A percentile compares a stretch with the other conserved stretches of the same genome.
These are phyloP conservation scores for Candida sanyaensis DNA, from an alignment of 1,139 yeast genomes.

Conservation along the genomic window DNA sequence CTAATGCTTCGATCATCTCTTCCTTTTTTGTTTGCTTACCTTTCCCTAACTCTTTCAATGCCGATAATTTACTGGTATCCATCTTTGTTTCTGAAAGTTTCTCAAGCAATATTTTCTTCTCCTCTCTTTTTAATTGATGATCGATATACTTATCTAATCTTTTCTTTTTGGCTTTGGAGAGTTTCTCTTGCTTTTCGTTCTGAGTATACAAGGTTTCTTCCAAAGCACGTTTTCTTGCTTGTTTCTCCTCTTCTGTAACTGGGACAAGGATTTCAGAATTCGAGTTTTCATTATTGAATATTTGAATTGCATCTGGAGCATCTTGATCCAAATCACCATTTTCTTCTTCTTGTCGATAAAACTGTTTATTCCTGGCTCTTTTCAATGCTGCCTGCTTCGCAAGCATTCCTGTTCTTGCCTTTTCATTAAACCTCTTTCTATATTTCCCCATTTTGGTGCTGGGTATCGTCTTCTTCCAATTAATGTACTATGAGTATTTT, in stretches of 20 bases:
- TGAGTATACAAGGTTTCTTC: slow-evolving; percentile 55
- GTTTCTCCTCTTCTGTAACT: slow-evolving; percentile 57
- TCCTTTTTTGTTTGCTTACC: slow-evolving; percentile 75
- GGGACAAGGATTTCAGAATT: slow-evolving; percentile 62
- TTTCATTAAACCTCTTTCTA: slow-evolving; percentile 78
- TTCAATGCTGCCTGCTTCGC: slow-evolving; percentile 76
- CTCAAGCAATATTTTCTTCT: slow-evolving; percentile 73
- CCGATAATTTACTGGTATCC: slow-evolving; percentile 67
- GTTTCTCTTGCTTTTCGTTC: slow-evolving; percentile 63
- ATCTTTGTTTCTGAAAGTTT: slow-evolving; percentile 72
- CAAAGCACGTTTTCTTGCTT: slow-evolving; percentile 64
- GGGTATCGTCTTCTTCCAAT: not conserved
- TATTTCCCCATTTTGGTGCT: slow-evolving; percentile 67
- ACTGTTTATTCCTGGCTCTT: slow-evolving; percentile 67
- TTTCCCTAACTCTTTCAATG: slow-evolving; percentile 76
- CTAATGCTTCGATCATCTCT: slow-evolving; percentile 72
- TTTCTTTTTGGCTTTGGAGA: slow-evolving; percentile 75
- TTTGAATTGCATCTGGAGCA: slow-evolving; percentile 7
- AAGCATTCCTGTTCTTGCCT: slow-evolving; percentile 83
- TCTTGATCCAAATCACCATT: slow-evolving; percentile 19
- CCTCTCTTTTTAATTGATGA: slow-evolving; percentile 88
- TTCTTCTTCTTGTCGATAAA: slow-evolving; percentile 43
- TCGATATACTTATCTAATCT: slow-evolving; percentile 77
- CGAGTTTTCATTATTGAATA: slow-evolving; percentile 35
- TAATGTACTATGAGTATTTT: too few relatives aligned